These are phyloP conservation scores for Scheffersomyces stipitis DNA, from an alignment of 805 yeast genomes.

Conservation along the genomic window DNA sequence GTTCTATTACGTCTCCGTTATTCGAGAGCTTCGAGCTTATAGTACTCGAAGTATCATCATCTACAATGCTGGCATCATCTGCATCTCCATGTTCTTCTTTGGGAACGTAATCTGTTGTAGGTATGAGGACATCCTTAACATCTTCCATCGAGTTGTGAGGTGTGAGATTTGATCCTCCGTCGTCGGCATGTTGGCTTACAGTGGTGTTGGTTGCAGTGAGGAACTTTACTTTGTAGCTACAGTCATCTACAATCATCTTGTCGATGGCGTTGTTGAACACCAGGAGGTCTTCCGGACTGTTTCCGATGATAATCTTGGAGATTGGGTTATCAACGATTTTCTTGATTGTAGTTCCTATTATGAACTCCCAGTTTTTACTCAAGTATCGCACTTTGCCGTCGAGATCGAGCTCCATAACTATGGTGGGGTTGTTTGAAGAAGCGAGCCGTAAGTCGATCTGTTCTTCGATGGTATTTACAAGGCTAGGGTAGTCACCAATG, in stretches of 20 bases:
- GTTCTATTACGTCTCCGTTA: slow-evolving; percentile 62
- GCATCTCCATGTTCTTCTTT: neutral
- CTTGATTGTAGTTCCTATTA: slow-evolving; percentile 65
- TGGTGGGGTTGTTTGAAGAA: slow-evolving; percentile 67
- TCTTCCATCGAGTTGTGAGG: neutral
- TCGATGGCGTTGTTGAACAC: slow-evolving; percentile 71
- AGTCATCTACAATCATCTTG: slow-evolving; percentile 70
- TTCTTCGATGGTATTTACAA: slow-evolving; percentile 31
- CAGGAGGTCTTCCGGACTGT: slow-evolving; percentile 54
- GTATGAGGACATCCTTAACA: neutral
- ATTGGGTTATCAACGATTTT: slow-evolving; percentile 60
- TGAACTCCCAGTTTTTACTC: slow-evolving; percentile 72
- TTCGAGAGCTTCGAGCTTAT: slow-evolving; percentile 40
- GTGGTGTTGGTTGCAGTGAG: slow-evolving; percentile 46
- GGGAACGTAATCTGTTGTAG: neutral
- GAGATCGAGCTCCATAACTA: slow-evolving; percentile 80
- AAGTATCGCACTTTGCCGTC: slow-evolving; percentile 76
- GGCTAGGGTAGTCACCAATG: slow-evolving; percentile 5
- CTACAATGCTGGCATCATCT: neutral
- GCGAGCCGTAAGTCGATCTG: slow-evolving; percentile 60
- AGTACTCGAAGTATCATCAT: neutral
- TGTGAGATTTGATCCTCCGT: neutral
- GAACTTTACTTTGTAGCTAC: slow-evolving; percentile 75
- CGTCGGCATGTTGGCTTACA: slow-evolving; percentile 1
- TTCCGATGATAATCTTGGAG: slow-evolving; percentile 63